Conservation (phyloP, 306 rosid genomes). For the Lagenaria siceraria region DNA sequence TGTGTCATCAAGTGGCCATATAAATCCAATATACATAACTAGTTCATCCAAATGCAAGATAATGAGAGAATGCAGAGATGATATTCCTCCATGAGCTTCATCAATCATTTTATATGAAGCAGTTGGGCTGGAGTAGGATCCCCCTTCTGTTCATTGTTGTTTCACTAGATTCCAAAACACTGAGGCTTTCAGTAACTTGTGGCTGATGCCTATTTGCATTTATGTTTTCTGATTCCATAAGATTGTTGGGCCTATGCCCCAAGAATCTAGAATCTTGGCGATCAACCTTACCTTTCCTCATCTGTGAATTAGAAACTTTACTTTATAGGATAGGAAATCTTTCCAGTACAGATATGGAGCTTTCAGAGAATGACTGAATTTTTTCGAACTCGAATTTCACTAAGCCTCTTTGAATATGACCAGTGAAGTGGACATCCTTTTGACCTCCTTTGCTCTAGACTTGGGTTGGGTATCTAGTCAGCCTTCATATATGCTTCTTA, state of each 20-base stretch:
- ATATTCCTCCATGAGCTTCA: no score
- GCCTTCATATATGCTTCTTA: background rate
- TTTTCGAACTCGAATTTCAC: background rate
- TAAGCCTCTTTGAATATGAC: background rate
- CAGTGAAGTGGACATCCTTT: background rate
- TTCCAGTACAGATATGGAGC: background rate
- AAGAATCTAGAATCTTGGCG: background rate
- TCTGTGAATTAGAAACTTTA: background rate
- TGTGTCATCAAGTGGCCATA: background rate
- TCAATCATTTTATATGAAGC: background rate
- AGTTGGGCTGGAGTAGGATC: background rate
- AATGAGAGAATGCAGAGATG: background rate
- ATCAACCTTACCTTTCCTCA: background rate
- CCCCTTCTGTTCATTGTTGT: background rate
- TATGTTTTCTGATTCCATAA: background rate
- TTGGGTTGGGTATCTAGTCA: background rate
- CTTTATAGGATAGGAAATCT: background rate
- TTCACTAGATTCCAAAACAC: background rate
- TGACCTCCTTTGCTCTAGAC: background rate
- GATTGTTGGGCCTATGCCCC: background rate
- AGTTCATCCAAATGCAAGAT: background rate
- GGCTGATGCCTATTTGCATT: background rate
- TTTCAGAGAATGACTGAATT: background rate
- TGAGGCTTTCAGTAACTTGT: background rate
- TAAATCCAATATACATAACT: background rate